A percentile compares a stretch with the other conserved stretches of the same genome.
Conservation (phyloP, 1,284 basidiomycete genomes). For the Macrocystidia cucumis region DNA sequence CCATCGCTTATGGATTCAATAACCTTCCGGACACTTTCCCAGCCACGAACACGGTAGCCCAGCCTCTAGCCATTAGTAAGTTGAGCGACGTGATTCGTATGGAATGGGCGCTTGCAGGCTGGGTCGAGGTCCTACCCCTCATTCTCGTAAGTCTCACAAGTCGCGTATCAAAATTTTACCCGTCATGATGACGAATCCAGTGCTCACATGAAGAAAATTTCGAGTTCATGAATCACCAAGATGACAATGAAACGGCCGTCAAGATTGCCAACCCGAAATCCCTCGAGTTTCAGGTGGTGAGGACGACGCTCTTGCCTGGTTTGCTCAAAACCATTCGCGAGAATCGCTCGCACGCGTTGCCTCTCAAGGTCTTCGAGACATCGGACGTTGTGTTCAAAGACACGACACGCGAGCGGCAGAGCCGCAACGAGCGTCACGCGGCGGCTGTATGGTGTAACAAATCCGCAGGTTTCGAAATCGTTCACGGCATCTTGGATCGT, state of each 20-base stretch:
- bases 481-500: conserved; percentile 91
- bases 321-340: conserved; percentile 96
- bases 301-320: conserved; percentile 92
- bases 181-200: conserved; percentile 27
- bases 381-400: conserved; percentile 95
- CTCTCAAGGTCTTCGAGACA: conserved; percentile 91
- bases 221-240: conserved; percentile 80
- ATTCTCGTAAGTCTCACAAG: conserved; percentile 62
- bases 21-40: conserved; percentile 92
- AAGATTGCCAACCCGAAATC: conserved; percentile 97
- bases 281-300: conserved; percentile 95
- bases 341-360: conserved; percentile 90
- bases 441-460: conserved; percentile 95
- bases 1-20: conserved; percentile 98
- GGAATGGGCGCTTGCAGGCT: conserved; percentile 93
- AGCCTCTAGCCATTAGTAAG: conserved; percentile 87
- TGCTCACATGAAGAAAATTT: conserved; percentile 99
- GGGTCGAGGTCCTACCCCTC: conserved; percentile 92
- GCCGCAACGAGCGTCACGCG: conserved; percentile 82
- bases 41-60: conserved; percentile 91
- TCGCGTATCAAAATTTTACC: background rate
- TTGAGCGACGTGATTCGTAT: conserved; percentile 83
- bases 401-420: conserved; percentile 67
- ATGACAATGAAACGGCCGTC: conserved; percentile 78
- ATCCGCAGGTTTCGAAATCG: conserved; percentile 94